Evolutionary conservation across 345 rosid species (phyloP), one percentile per base, ranked within the genome.

Genomic region (Salix dunnii): DNA sequence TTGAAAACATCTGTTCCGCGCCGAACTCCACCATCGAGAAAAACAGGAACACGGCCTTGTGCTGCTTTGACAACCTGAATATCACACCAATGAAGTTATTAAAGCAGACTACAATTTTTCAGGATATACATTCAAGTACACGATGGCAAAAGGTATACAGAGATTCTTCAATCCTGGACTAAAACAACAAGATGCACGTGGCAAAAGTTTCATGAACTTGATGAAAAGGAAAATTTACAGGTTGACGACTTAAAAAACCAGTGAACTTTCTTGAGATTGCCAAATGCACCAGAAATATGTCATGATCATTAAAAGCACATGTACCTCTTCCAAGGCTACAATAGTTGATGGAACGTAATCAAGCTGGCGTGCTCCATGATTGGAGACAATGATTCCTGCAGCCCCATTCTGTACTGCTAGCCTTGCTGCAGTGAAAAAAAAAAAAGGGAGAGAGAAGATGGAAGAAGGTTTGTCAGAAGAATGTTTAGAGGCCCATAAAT

Each of bases 1-100:
- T 96, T 96, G 83, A 96, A 96, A 68, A 96, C 98, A 85, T 96
- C 98, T 0, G 99, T 96, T 82, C 99, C 99, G 71, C 97, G 98
- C 13, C 98, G 92, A 76, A 96, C 91, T 31, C 99, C 99, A 27
- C 99, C 98, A 67, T 96, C 98, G 2, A 96, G 92, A 72, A 96
- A 93, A 40, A 96, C 98, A 18, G 97, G 99, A 78, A 96, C 77
- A 65, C 87, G 86, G 77, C 96, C 97, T 80, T 91, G 89, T 61
- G 88, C 91, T 75, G 97, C 98, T 85, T 93, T 91, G 40, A 92
- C 98, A 43, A 93, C 94, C 99, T 95, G 79, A 30, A 33, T 60
- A 72, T 78, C 55, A 65, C 21, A 40, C 23, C 27, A 28, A 68
- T 48, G 43, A 78, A 62, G 36, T 66, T 51, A 40, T 10, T 40